These are phyloP conservation scores for Hsuehochloa calcarea DNA, from an alignment of 176 grass and related monocot species.

Conservation along the genomic window DNA sequence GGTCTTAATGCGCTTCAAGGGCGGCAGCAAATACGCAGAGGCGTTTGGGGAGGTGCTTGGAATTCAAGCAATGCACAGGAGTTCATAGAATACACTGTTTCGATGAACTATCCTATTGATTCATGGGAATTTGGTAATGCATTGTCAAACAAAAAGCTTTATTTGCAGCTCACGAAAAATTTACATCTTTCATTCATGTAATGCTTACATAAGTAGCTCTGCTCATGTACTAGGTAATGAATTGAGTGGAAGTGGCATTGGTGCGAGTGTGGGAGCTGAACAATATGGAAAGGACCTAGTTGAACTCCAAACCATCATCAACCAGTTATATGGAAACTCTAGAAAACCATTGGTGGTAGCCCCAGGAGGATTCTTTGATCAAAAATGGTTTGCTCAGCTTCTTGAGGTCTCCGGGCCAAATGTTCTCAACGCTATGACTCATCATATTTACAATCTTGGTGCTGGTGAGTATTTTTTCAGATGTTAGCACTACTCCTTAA, in stretches of 20 bases:
- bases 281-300: conserved; percentile 85
- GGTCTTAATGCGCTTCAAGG: conserved; percentile 91
- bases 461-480: conserved; percentile 53
- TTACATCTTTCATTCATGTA: conserved; percentile 1
- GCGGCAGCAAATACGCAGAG: conserved; percentile 37
- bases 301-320: conserved; percentile 58
- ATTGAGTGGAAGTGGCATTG: conserved; percentile 78
- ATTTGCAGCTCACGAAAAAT: background rate
- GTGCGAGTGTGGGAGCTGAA: conserved; percentile 69
- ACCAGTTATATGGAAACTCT: conserved; percentile 53
- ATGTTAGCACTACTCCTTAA: background rate
- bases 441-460: conserved; percentile 99
- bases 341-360: conserved; percentile 66
- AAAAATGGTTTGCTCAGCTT: conserved; percentile 70
- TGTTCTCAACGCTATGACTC: conserved; percentile 68
- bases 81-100: conserved; percentile 70
- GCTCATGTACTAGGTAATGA: conserved; percentile 71
- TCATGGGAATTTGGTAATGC: conserved; percentile 99
- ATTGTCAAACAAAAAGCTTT: conserved; percentile 6
- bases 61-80: conserved; percentile 75
- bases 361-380: conserved; percentile 91
- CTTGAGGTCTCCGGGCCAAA: conserved; percentile 67
- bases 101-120: conserved; percentile 75
- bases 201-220: conserved; percentile 18
- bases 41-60: conserved; percentile 72